Evolutionary conservation across 1,284 basidiomycete genomes (phyloP).

Genomic region (Cystobasidium slooffiae): DNA sequence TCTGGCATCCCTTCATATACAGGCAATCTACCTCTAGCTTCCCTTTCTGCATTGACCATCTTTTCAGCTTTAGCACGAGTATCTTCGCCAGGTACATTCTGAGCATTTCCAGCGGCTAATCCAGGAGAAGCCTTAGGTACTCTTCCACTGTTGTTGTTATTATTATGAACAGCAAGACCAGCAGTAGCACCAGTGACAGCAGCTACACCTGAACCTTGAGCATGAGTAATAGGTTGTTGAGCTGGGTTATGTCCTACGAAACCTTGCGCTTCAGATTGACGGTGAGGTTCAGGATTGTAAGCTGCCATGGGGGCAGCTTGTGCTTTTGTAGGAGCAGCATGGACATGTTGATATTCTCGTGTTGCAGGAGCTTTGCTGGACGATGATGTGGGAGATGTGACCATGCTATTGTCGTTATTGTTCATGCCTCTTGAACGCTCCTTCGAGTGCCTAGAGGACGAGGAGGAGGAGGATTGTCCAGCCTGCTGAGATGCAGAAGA

Average conservation of each 20-base stretch:
- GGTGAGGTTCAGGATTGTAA: slow-evolving; percentile 43
- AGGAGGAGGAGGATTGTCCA: slow-evolving; percentile 3
- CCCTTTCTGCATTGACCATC: slow-evolving; percentile 77
- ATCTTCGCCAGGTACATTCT: slow-evolving; percentile 23
- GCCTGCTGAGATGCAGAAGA: background rate
- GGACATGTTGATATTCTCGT: slow-evolving; percentile 18
- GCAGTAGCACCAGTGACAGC: background rate
- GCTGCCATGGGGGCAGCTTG: slow-evolving; percentile 44
- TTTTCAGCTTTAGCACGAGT: slow-evolving; percentile 62
- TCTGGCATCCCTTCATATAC: slow-evolving; percentile 67
- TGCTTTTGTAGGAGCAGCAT: slow-evolving; percentile 40
- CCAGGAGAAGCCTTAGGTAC: slow-evolving; percentile 34
- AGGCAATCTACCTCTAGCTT: slow-evolving; percentile 77
- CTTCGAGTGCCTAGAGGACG: slow-evolving; percentile 25
- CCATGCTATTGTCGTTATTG: background rate
- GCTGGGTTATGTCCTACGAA: slow-evolving; percentile 45
- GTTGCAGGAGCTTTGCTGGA: slow-evolving; percentile 16
- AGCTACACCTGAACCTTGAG: slow-evolving; percentile 26
- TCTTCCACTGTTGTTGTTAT: slow-evolving; percentile 13
- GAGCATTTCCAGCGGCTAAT: slow-evolving; percentile 32
- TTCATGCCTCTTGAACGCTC: slow-evolving; percentile 29
- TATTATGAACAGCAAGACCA: background rate
- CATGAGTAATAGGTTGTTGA: slow-evolving; percentile 21
- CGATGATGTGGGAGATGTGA: slow-evolving; percentile 9
- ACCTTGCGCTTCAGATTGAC: slow-evolving; percentile 28